These are phyloP conservation scores for Scenedesmus sp. DNA, from an alignment of 163 green algal species.

Conservation along the genomic window DNA sequence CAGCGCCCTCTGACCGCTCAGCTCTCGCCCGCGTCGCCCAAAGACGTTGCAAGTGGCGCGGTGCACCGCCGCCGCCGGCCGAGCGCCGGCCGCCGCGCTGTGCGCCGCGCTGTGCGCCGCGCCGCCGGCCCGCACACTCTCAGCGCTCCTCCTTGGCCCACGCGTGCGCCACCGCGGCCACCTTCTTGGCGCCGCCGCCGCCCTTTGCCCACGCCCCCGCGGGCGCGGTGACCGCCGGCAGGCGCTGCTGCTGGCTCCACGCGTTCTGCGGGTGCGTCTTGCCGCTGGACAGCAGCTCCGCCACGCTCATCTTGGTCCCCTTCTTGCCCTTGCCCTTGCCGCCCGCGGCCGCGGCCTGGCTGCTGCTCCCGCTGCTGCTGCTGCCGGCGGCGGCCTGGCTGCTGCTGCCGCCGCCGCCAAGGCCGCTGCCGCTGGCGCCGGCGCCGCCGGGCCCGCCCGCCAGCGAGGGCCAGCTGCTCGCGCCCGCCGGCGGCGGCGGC, in stretches of 20 bases:
- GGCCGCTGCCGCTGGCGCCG: slow-evolving; percentile 12
- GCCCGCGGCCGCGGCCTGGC: too few relatives aligned
- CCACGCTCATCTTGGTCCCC: slow-evolving; percentile 16
- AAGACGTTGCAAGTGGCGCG: too few relatives aligned
- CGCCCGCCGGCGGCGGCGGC: background rate
- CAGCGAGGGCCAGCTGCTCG: slow-evolving; percentile 14
- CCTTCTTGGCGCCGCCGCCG: slow-evolving; percentile 20
- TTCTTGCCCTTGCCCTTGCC: slow-evolving; percentile 36
- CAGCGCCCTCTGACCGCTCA: too few relatives aligned
- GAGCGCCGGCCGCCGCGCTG: too few relatives aligned
- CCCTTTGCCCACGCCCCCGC: slow-evolving; percentile 12
- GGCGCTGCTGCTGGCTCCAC: slow-evolving; percentile 40
- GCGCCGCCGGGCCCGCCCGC: background rate
- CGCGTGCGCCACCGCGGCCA: slow-evolving; percentile 33
- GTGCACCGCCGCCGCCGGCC: too few relatives aligned
- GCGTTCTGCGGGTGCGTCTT: slow-evolving; percentile 35
- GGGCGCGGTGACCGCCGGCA: background rate
- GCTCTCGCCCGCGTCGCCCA: too few relatives aligned
- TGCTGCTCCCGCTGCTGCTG: slow-evolving; percentile 21
- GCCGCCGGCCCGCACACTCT: too few relatives aligned
- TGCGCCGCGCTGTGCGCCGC: too few relatives aligned
- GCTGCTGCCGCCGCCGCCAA: slow-evolving; percentile 3
- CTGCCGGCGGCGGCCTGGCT: background rate
- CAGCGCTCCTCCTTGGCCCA: too few relatives aligned
- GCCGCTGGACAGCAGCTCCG: slow-evolving; percentile 27